Percentiles rank a stretch among this genome's conserved stretches.
These are phyloP conservation scores for Salicornia ramosissima DNA, from an alignment of 148 eudicot genomes.

Conservation along the genomic window DNA sequence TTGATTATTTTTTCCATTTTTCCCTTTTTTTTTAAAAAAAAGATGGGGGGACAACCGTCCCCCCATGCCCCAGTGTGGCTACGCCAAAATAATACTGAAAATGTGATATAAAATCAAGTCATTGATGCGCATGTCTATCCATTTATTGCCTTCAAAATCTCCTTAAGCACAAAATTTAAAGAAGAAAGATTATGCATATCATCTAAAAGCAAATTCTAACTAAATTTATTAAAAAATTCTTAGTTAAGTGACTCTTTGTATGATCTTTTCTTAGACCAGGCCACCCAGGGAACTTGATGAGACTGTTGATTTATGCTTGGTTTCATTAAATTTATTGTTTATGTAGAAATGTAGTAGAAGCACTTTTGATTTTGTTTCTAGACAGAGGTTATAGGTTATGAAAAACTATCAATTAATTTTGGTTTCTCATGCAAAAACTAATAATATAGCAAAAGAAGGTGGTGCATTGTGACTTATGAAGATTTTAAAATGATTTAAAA, in stretches of 20 bases:
- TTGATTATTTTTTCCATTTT: too few species aligned
- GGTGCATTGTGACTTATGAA: neutral
- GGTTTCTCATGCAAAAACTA: neutral
- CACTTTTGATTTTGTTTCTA: neutral
- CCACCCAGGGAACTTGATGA: too few species aligned
- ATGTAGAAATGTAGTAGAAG: neutral
- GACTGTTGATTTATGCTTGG: too few species aligned
- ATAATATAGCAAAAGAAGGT: neutral
- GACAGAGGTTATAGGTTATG: neutral
- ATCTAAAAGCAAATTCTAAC: neutral
- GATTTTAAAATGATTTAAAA: neutral
- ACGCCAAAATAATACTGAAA: too few species aligned
- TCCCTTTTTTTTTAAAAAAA: too few species aligned
- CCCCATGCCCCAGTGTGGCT: too few species aligned
- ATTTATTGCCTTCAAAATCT: too few species aligned
- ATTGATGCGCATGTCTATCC: neutral
- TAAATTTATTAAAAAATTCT: too few species aligned
- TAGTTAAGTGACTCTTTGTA: too few species aligned
- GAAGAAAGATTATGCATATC: neutral
- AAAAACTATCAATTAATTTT: neutral
- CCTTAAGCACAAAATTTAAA: neutral
- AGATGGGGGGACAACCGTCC: too few species aligned
- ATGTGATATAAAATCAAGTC: neutral
- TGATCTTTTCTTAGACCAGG: too few species aligned
- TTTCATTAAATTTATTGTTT: too few species aligned